These are phyloP conservation scores for Alternaria arbusti DNA, from an alignment of 2,329 filamentous ascomycete genomes.

Conservation along the genomic window DNA sequence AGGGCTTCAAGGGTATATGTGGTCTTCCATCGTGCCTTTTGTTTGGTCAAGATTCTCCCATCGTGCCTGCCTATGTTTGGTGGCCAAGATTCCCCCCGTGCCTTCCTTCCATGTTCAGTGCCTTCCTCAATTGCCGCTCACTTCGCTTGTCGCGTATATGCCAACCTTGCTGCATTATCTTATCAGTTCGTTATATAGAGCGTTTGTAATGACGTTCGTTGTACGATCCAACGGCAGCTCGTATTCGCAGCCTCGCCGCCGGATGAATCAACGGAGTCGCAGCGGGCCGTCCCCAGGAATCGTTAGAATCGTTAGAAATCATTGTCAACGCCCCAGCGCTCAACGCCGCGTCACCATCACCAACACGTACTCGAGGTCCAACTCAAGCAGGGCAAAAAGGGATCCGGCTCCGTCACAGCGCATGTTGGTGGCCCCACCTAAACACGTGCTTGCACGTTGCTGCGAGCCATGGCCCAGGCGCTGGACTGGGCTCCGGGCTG, in stretches of 20 bases:
- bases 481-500: conserved; percentile 4
- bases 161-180: neutral
- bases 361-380: neutral
- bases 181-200: neutral
- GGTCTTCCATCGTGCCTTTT: neutral
- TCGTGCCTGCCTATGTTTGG: neutral
- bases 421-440: neutral
- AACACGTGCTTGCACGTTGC: conserved; percentile 21
- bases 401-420: neutral
- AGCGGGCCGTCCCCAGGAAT: conserved; percentile 36
- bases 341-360: neutral
- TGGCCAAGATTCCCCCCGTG: neutral
- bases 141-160: neutral
- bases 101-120: neutral
- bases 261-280: conserved; percentile 30
- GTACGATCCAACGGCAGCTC: neutral
- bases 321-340: conserved; percentile 1
- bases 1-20: neutral
- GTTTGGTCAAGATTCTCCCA: neutral
- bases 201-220: neutral
- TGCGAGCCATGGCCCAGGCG: conserved; percentile 18
- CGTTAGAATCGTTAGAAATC: conserved; percentile 3
- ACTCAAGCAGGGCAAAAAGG: neutral
- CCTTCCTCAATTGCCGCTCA: neutral
- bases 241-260: conserved; percentile 18